Conservation (phyloP, 2,329 filamentous ascomycete genomes). For the Stagonosporopsis cucurbitacearum region DNA sequence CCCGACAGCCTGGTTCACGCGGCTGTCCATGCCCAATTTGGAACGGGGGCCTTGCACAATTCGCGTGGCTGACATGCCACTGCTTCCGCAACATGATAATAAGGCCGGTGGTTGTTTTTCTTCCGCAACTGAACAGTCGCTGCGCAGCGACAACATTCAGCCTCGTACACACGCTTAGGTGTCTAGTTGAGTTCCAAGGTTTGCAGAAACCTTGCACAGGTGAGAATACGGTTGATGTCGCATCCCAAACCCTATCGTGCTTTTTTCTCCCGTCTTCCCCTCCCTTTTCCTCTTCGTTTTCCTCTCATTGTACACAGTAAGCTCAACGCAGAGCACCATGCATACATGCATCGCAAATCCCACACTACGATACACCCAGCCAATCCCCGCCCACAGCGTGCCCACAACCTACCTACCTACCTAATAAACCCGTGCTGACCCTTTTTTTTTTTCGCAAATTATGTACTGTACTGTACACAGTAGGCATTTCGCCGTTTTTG, state of each 20-base stretch:
- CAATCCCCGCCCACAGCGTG: slow-evolving; percentile 29
- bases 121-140: too few species aligned
- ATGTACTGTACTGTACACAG: too few species aligned
- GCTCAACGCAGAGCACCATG: slow-evolving; percentile 12
- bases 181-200: slow-evolving; percentile 4
- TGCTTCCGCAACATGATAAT: slow-evolving; percentile 12
- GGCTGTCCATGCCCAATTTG: slow-evolving; percentile 25
- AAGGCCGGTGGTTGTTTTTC: slow-evolving; percentile 33
- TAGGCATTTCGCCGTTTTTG: too few species aligned
- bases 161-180: too few species aligned
- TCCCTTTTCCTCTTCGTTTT: too few species aligned
- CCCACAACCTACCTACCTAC: too few species aligned
- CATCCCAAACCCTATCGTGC: background rate
- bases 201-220: background rate
- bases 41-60: slow-evolving; percentile 38
- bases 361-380: slow-evolving; percentile 13
- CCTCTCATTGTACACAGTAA: background rate
- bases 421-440: too few species aligned
- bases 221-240: too few species aligned
- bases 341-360: slow-evolving; percentile 24
- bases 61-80: slow-evolving; percentile 41
- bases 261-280: too few species aligned
- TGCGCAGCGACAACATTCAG: slow-evolving; percentile 18
- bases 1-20: slow-evolving; percentile 44
- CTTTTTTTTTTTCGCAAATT: background rate